Evolutionary conservation across 306 rosid genomes (phyloP).

Genomic region (Quercus agrifolia): DNA sequence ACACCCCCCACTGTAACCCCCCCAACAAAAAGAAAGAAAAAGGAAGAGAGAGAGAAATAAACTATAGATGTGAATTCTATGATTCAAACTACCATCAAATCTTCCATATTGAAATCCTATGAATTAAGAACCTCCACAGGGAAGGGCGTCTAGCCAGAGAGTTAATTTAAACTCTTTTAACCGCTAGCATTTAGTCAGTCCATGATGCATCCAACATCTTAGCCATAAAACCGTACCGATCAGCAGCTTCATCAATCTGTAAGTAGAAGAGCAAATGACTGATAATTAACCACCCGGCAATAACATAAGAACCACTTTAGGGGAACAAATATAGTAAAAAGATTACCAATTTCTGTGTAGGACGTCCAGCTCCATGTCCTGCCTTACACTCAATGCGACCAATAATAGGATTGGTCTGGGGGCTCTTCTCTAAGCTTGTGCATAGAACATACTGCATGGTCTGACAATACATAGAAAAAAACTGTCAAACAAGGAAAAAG

Average conservation of each 20-base stretch:
- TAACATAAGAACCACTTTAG: background rate
- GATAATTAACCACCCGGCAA: background rate
- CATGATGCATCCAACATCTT: constrained; percentile 46
- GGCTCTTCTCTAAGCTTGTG: constrained; percentile 72
- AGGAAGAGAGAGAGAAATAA: no score
- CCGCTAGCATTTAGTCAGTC: constrained; percentile 25
- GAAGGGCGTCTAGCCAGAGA: no score
- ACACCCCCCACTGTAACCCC: no score
- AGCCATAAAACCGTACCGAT: constrained; percentile 56
- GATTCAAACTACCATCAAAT: no score
- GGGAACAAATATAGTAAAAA: background rate
- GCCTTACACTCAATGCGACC: constrained; percentile 96
- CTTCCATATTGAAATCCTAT: no score
- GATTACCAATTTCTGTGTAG: constrained; percentile 80
- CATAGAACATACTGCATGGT: constrained; percentile 69
- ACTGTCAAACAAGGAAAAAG: background rate
- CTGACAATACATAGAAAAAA: constrained; percentile 25
- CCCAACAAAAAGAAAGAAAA: no score
- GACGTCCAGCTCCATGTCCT: constrained; percentile 81
- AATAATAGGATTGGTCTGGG: constrained; percentile 81
- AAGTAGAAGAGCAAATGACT: background rate
- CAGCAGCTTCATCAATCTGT: constrained; percentile 64
- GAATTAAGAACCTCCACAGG: no score
- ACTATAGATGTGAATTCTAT: no score
- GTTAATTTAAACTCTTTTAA: no score